These are phyloP conservation scores for Delonix regia DNA, from an alignment of 306 rosid genomes.

Conservation along the genomic window DNA sequence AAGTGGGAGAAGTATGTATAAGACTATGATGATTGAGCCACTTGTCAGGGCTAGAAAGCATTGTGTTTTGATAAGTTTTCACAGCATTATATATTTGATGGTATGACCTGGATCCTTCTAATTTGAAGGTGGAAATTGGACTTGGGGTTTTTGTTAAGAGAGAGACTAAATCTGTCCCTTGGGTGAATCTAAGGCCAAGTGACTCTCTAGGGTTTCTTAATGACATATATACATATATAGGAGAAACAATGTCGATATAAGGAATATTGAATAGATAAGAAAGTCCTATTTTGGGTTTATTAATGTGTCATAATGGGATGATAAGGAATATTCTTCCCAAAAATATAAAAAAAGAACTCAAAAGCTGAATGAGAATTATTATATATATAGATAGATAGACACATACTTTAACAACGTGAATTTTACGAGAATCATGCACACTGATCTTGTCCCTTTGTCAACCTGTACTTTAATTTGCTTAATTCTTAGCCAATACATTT, in stretches of 20 bases:
- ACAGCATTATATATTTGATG: slow-evolving; percentile 24
- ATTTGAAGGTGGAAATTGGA: slow-evolving; percentile 32
- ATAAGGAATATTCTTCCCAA: neutral
- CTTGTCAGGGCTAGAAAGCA: neutral
- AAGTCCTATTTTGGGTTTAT: slow-evolving; percentile 11
- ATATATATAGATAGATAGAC: neutral
- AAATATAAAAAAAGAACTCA: neutral
- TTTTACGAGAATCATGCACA: slow-evolving; percentile 16
- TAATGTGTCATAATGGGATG: neutral
- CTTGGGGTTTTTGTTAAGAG: neutral
- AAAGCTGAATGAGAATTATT: neutral
- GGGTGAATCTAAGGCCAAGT: slow-evolving; percentile 44
- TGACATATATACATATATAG: neutral
- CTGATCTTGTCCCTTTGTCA: neutral
- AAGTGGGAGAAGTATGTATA: slow-evolving; percentile 15
- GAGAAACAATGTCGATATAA: neutral
- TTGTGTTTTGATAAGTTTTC: neutral
- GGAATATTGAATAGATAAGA: neutral
- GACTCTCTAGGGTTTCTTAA: slow-evolving; percentile 46
- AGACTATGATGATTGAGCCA: neutral
- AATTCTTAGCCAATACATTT: neutral
- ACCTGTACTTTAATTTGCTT: neutral
- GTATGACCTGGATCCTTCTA: slow-evolving; percentile 36
- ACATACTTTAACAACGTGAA: neutral
- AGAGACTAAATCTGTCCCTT: slow-evolving; percentile 42